These are phyloP conservation scores for Paramecium sonneborni DNA, from an alignment of 73 alveolate genomes.

Conservation along the genomic window DNA sequence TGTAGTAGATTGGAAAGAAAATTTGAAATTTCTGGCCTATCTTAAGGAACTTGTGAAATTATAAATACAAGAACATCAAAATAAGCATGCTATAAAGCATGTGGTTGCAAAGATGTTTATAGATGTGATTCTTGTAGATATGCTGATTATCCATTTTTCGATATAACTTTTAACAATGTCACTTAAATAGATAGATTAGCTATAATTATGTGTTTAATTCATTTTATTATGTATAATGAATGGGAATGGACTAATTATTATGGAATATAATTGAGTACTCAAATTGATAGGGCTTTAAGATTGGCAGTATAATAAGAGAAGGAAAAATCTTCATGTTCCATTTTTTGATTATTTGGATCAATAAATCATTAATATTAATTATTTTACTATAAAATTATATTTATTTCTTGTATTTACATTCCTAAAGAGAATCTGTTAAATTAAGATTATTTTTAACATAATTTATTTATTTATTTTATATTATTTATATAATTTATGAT, in stretches of 20 bases:
- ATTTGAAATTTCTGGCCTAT: not conserved
- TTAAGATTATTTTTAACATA: no score
- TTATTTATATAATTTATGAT: constrained; percentile 18
- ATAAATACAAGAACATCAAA: not conserved
- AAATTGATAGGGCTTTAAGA: not conserved
- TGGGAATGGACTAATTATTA: not conserved
- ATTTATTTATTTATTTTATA: no score
- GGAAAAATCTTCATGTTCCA: not conserved
- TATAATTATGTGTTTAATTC: not conserved
- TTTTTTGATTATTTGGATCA: not conserved
- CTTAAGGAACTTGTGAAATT: not conserved
- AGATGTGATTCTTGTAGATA: not conserved
- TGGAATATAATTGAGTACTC: not conserved
- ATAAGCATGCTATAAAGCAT: not conserved
- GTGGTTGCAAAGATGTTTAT: not conserved
- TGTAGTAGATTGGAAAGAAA: not conserved
- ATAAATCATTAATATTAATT: no score
- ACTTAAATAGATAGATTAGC: not conserved
- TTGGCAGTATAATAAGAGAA: not conserved
- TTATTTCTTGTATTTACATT: no score
- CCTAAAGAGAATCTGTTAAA: no score
- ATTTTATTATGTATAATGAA: not conserved
- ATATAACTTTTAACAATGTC: not conserved
- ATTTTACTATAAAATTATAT: no score
- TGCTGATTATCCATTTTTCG: not conserved